These are phyloP conservation scores for Mortierella sp. DNA, from an alignment of 371 early-diverging fungal genomes.

Conservation along the genomic window DNA sequence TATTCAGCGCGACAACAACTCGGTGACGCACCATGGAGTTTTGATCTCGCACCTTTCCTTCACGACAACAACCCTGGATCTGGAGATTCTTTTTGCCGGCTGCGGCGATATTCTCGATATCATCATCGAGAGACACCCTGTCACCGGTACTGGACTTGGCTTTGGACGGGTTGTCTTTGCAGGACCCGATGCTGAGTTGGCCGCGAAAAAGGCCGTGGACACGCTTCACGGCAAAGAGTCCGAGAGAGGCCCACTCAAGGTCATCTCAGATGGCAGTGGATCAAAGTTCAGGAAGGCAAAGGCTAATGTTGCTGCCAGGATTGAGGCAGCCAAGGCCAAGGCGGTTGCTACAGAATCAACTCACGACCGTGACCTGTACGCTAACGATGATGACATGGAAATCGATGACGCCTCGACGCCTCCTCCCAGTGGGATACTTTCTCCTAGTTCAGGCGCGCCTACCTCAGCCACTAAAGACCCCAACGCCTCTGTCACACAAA, in stretches of 20 bases:
- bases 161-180: conserved; percentile 65
- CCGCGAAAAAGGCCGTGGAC: conserved; percentile 64
- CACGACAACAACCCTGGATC: conserved; percentile 34
- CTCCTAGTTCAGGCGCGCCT: conserved; percentile 22
- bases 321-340: conserved; percentile 50
- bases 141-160: conserved; percentile 65
- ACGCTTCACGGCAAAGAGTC: conserved; percentile 61
- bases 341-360: conserved; percentile 33
- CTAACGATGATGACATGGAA: conserved; percentile 53
- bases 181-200: conserved; percentile 51
- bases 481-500: conserved; percentile 16
- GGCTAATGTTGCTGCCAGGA: conserved; percentile 49
- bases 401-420: conserved; percentile 54
- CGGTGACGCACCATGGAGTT: conserved; percentile 43
- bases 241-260: conserved; percentile 64
- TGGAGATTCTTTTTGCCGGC: conserved; percentile 60
- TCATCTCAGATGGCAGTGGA: conserved; percentile 71
- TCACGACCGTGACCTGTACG: conserved; percentile 43
- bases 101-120: conserved; percentile 64
- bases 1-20: conserved; percentile 41
- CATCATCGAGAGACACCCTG: conserved; percentile 62
- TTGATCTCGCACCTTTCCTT: conserved; percentile 46
- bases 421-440: conserved; percentile 45
- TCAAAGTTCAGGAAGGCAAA: conserved; percentile 53
- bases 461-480: not conserved